Base-by-base conservation (phyloP, 1,284 basidiomycete species). In the Termitomyces sp. region DNA sequence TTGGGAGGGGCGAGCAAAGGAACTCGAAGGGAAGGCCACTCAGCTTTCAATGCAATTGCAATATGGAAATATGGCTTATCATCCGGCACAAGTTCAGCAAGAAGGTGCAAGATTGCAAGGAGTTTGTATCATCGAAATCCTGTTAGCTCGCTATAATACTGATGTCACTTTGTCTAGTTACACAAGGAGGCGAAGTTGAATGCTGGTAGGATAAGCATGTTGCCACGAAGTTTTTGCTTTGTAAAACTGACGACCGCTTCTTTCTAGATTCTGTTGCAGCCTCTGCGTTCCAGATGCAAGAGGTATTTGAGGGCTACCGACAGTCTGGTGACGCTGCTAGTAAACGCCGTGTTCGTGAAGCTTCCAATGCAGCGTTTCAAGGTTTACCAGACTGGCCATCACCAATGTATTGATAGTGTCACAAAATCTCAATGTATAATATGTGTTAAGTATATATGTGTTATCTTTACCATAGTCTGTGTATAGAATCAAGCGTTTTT, bases 281-380 rank as follows among this genome's bases (percentile, higher is more conserved):
- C 1, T 81, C 76, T 0, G 69, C 73, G 2, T 80, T 81, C 58
- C 83, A 84, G 63, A 76, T 84, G 64, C 72, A 75, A 52, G 82
- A 84, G 59, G 81, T 81, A 13, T 77, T 75, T 56, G 60, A 72
- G 14, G 78, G 76, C 9, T 84, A 84, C 61, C 73, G 81, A 30
- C 79, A 81, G 33, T 84, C 83, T 7, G 70, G 71, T 0, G 83
- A 84, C 61, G 47, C 65, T 30, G 72, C 78, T 9, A 79, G 80
- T 59, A 84, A 83, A 60, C 70, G 68, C 31, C 75, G 80, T 18
- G 83, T 84, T 13, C 74, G 80, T 21, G 79, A 84, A 63, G 79
- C 80, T 3, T 77, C 77, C 33, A 84, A 84, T 56, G 80, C 81
- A 30, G 79, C 83, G 3, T 59, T 84, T 45, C 70, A 75, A 38